These are phyloP conservation scores for Cyberlindnera petersonii DNA, from an alignment of 805 yeast genomes.

Conservation along the genomic window DNA sequence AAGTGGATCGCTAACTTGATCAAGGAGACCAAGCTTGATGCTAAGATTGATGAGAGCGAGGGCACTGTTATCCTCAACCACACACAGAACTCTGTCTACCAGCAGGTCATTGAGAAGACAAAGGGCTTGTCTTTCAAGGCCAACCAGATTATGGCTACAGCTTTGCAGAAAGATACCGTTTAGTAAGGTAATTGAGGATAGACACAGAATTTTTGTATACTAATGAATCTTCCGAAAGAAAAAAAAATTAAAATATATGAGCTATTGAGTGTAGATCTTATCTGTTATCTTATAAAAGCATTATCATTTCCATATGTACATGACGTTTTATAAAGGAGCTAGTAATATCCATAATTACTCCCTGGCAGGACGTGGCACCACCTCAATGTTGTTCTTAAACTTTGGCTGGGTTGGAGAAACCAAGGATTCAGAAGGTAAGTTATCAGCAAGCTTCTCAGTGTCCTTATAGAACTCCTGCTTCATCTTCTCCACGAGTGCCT, in stretches of 20 bases:
- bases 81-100: constrained; percentile 53
- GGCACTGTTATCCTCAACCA: constrained; percentile 52
- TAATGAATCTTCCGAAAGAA: neutral
- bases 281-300: constrained; percentile 3
- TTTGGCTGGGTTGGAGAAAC: constrained; percentile 23
- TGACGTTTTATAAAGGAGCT: neutral
- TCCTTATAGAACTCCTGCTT: constrained; percentile 40
- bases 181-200: constrained; percentile 4
- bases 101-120: constrained; percentile 66
- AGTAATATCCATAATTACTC: constrained; percentile 6
- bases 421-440: constrained; percentile 18
- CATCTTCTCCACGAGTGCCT: constrained; percentile 57
- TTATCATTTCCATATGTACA: constrained; percentile 9
- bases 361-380: constrained; percentile 21
- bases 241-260: no score
- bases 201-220: neutral
- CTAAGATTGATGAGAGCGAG: constrained; percentile 49
- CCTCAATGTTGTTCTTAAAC: constrained; percentile 17
- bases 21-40: constrained; percentile 48
- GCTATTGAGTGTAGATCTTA: no score
- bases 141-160: constrained; percentile 49
- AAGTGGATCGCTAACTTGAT: constrained; percentile 49
- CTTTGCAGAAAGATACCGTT: constrained; percentile 30
- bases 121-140: constrained; percentile 60
- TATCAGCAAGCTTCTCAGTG: constrained; percentile 13